Evolutionary conservation across 1,284 basidiomycete species (phyloP).

Genomic region (Cryptococcus floricola): DNA sequence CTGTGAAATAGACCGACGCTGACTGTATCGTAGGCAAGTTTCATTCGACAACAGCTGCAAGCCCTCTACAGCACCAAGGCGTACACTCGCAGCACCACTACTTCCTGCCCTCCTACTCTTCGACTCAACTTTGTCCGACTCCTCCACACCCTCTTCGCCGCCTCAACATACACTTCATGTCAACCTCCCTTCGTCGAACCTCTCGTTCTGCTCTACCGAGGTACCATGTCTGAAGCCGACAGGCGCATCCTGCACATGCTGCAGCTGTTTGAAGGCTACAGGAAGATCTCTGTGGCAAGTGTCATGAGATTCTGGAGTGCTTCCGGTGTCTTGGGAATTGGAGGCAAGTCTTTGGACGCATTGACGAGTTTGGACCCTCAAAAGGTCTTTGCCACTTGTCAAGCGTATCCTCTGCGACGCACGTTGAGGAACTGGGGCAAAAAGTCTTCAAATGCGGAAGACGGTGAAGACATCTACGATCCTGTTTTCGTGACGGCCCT

Average conservation of each 20-base stretch:
- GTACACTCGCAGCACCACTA: conserved; percentile 50
- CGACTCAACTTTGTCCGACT: conserved; percentile 56
- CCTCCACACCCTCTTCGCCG: conserved; percentile 63
- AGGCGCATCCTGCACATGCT: conserved; percentile 67
- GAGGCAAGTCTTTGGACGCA: conserved; percentile 58
- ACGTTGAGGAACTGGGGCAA: conserved; percentile 10
- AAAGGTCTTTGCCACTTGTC: conserved; percentile 67
- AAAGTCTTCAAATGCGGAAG: conserved; percentile 11
- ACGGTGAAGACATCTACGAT: conserved; percentile 62
- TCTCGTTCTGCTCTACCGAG: conserved; percentile 67
- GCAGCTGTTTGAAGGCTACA: conserved; percentile 68
- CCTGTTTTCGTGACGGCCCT: conserved; percentile 72
- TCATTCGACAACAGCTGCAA: conserved; percentile 41
- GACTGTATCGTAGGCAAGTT: conserved; percentile 28
- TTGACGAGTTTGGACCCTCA: conserved; percentile 67
- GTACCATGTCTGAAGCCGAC: conserved; percentile 63
- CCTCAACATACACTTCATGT: conserved; percentile 73
- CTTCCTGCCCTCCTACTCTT: conserved; percentile 62
- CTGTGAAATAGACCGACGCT: not conserved
- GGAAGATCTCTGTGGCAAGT: conserved; percentile 61
- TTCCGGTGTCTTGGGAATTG: conserved; percentile 48
- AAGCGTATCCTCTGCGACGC: conserved; percentile 60
- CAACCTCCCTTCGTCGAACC: conserved; percentile 72
- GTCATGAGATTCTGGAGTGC: conserved; percentile 63
- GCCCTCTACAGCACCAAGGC: conserved; percentile 48